These are phyloP conservation scores for Tilletia setariae DNA, from an alignment of 1,284 basidiomycete species.

Conservation along the genomic window DNA sequence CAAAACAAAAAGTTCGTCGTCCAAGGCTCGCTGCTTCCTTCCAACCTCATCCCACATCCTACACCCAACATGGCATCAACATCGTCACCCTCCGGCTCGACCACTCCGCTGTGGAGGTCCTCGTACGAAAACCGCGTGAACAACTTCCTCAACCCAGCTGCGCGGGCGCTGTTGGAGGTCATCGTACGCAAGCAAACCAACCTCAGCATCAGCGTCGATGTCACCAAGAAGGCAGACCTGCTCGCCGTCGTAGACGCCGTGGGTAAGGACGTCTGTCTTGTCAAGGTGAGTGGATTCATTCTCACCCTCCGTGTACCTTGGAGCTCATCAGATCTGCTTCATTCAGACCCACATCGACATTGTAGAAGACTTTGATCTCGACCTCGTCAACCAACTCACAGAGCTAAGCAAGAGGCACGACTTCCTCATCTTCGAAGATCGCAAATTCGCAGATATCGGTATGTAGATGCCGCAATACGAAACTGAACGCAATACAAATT, in stretches of 20 bases:
- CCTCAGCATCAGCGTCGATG: slow-evolving; percentile 92
- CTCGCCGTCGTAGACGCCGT: slow-evolving; percentile 82
- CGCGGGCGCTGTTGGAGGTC: slow-evolving; percentile 65
- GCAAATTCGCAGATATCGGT: slow-evolving; percentile 99
- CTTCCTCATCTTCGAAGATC: slow-evolving; percentile 96
- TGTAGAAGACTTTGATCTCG: slow-evolving; percentile 80
- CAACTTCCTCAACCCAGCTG: slow-evolving; percentile 41
- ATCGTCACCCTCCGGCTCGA: not conserved
- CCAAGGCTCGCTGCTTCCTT: too few species aligned
- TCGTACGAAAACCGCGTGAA: slow-evolving; percentile 41
- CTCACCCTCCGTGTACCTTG: too few species aligned
- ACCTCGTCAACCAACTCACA: slow-evolving; percentile 70
- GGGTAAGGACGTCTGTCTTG: slow-evolving; percentile 81
- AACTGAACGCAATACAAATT: too few species aligned
- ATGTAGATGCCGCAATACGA: slow-evolving; percentile 17
- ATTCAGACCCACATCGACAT: slow-evolving; percentile 92
- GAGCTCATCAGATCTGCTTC: not conserved
- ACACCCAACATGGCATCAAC: not conserved
- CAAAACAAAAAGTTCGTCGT: not conserved
- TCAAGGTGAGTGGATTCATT: slow-evolving; percentile 74
- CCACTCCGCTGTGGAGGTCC: slow-evolving; percentile 12
- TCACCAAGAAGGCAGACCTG: slow-evolving; percentile 75
- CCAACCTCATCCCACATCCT: not conserved
- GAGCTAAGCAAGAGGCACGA: slow-evolving; percentile 76
- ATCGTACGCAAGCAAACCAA: slow-evolving; percentile 88